Evolutionary conservation across 2,329 filamentous ascomycete genomes (phyloP).

Genomic region (Fusarium annulatum): DNA sequence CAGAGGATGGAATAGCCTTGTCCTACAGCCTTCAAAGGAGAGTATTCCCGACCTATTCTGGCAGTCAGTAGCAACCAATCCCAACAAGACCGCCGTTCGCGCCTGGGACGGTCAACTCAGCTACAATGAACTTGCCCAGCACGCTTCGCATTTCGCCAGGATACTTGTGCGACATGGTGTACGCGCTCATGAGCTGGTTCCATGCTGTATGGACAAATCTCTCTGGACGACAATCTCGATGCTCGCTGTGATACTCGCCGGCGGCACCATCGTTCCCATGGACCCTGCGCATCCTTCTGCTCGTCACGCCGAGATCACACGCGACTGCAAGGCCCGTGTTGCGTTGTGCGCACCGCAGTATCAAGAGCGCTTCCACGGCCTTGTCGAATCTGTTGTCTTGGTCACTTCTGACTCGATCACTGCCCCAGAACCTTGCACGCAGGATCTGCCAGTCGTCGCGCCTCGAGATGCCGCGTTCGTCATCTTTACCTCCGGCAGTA

Average conservation of each 20-base stretch:
- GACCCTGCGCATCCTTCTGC: conserved; percentile 34
- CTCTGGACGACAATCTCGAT: conserved; percentile 40
- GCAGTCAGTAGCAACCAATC: background rate
- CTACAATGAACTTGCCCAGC: conserved; percentile 13
- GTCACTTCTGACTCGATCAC: background rate
- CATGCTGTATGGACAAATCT: conserved; percentile 42
- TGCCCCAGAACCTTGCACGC: background rate
- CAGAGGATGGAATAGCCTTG: conserved; percentile 8
- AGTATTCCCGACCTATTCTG: conserved; percentile 17
- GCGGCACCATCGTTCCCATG: conserved; percentile 40
- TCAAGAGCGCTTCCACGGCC: background rate
- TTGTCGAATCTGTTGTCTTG: background rate
- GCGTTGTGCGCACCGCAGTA: conserved; percentile 14
- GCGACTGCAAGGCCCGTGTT: conserved; percentile 16
- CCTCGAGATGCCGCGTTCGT: conserved; percentile 16
- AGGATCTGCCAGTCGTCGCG: background rate
- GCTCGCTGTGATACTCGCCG: conserved; percentile 41
- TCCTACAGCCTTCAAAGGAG: background rate
- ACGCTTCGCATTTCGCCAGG: conserved; percentile 8
- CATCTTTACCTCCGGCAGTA: conserved; percentile 43
- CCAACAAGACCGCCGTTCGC: background rate
- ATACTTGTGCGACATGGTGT: conserved; percentile 12
- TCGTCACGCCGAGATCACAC: conserved; percentile 20
- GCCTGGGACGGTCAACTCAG: conserved; percentile 39
- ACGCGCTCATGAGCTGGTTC: conserved; percentile 4